Evolutionary conservation across 2,329 filamentous ascomycete species (phyloP).

Genomic region (Nakataea oryzae): DNA sequence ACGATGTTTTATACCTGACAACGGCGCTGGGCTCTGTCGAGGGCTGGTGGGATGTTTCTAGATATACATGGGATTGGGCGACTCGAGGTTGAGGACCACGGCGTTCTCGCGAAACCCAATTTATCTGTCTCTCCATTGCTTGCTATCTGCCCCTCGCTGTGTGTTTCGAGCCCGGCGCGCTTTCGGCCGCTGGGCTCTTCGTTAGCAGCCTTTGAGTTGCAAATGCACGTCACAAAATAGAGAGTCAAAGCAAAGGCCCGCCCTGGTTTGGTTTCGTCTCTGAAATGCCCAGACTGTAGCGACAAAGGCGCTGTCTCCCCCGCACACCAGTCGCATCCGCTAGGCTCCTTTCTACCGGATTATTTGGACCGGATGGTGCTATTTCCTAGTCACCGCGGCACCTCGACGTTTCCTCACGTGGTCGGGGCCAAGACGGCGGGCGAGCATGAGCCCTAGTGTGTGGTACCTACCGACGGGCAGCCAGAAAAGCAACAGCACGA

Average conservation of each 20-base stretch:
- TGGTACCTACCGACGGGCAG: not conserved
- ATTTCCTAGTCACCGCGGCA: not conserved
- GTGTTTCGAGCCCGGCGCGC: not conserved
- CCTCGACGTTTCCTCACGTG: too few species aligned
- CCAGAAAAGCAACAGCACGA: not conserved
- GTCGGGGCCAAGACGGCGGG: too few species aligned
- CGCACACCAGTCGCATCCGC: not conserved
- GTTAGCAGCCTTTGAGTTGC: too few species aligned
- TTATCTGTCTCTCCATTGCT: not conserved
- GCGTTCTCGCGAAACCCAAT: not conserved
- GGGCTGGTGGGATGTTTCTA: not conserved
- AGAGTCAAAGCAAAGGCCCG: too few species aligned
- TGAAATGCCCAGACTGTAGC: too few species aligned
- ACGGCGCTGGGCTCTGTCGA: not conserved
- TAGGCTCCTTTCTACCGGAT: not conserved
- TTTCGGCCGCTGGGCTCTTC: too few species aligned
- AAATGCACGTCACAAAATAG: too few species aligned
- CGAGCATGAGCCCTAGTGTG: not conserved
- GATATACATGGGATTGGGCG: not conserved
- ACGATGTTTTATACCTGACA: not conserved
- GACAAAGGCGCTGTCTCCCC: not conserved
- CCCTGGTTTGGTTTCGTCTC: too few species aligned
- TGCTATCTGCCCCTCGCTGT: not conserved
- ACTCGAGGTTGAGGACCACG: not conserved
- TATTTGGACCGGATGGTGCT: not conserved